Evolutionary conservation across 129 eudicot species (phyloP), one percentile per base, ranked within the genome.

Genomic region (Oenanthe sinensis): DNA sequence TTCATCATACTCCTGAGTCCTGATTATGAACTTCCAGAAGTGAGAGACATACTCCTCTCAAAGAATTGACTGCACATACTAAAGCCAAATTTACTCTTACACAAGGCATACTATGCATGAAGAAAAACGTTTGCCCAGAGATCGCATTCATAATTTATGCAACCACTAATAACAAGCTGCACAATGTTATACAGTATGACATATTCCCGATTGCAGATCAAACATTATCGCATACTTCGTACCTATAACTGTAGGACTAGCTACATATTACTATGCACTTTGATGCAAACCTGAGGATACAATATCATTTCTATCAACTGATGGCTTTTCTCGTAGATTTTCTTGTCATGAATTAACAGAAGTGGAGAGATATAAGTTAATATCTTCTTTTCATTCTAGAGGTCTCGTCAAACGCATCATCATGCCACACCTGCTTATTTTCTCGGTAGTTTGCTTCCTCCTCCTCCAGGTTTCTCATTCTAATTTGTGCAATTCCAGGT

Each of bases 371-470:
- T 20, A 8, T 36, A 81, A 22, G 54, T 84, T 81, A 84, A 74
- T 79, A 87, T 81, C 90, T 87, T 82, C 82, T 77, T 80, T 84
- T 87, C 75, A 45, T 26, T 70, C 82, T 71, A 47, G 87, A 82
- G 65, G 24, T 74, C 45, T 82, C 90, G 17, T 40, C 78, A 77
- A 84, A 87, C 5, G 80, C 84, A 44, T 87, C 84, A 68, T 87
- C 90, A 79, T 87, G 87, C 87, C 87, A 82, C 17, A 79, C 84
- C 72, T 81, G 80, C 68, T 76, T 85, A 62, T 44, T 47, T 2
- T 81, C 83, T 68, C 90, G 80, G 82, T 52, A 80, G 37, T 78
- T 82, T 58, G 85, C 87, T 65, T 83, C 91, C 49, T 80, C 88
- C 42, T 82, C 91, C 33, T 87, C 90, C 15, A 79, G 75, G 74